Evolutionary conservation across 2,329 filamentous ascomycete species (phyloP), one percentile per base, ranked within the genome.

Genomic region (Aspergillus eucalypticola): DNA sequence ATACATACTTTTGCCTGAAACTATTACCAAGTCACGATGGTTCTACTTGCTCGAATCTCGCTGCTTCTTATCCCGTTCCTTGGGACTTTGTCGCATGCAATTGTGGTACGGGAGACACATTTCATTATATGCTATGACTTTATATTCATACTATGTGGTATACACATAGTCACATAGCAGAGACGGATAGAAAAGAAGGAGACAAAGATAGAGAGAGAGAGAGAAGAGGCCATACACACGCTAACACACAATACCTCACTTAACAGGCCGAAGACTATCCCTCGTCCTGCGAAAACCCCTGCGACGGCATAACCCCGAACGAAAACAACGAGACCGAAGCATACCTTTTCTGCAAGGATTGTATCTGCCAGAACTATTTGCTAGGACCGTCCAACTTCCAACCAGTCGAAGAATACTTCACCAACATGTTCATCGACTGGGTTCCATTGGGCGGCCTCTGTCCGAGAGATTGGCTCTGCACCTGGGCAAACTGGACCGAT

Each of bases 391-490:
- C 25, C 23, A 35, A 55, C 13, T 55, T 55, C 17, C 8, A 11
- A 8, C 23, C 53, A 2, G 8, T 41, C 53, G 25, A 21, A n/a
- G n/a, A n/a, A n/a, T n/a, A 55, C 10, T 55, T 44, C 23, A 55
- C 53, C 39, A 10, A 27, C 8, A 21, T 46, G 15, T 55, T 55
- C 17, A 2, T 6, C 15, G 39, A 32, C 53, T 55, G 23, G 21
- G 11, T 25, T 10, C 53, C 53, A 0, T 7, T 55, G 15, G 53
- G 44, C 25, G 32, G 25, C 41, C 39, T 35, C 15, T 55, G 53
- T 11, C 53, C 53, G 5, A 15, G 17, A 10, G 53, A 55, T 11
- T 55, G 53, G 53, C 53, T 55, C 23, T 55, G 53, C 17, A 55
- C 53, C 23, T 55, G 53, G 53, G 17, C 53, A 3, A 54, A 54